Conservation (phyloP, 192 early-diverging fungal genomes). For the Coemansia sp. region DNA sequence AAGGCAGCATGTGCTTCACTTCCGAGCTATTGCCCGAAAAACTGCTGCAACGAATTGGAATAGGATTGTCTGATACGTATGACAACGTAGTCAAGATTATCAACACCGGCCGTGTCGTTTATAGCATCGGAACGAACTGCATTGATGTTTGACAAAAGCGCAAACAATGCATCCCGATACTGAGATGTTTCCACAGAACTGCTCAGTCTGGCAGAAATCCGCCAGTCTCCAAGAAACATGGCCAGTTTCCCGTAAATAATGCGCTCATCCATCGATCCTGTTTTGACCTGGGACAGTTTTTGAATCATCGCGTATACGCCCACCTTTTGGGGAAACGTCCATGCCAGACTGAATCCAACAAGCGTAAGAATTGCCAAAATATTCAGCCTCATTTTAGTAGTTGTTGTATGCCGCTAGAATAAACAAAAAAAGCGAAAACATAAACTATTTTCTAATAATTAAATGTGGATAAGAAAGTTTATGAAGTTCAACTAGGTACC, state of each 20-base stretch:
- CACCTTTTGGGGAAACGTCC: conserved; percentile 31
- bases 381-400: conserved; percentile 1
- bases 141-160: conserved; percentile 25
- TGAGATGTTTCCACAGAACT: conserved; percentile 18
- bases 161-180: conserved; percentile 32
- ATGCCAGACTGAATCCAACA: conserved; percentile 8
- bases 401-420: not conserved
- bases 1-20: not conserved
- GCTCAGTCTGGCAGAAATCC: conserved; percentile 26
- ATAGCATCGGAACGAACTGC: conserved; percentile 26
- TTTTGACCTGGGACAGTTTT: conserved; percentile 19
- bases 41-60: conserved; percentile 20
- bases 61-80: conserved; percentile 31
- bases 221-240: conserved; percentile 32
- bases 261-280: conserved; percentile 29
- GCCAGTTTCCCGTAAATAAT: conserved; percentile 34
- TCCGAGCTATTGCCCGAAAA: conserved; percentile 17
- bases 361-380: conserved; percentile 5
- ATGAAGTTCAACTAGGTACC: too few species aligned
- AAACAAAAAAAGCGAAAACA: not conserved
- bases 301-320: conserved; percentile 40
- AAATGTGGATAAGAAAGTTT: too few species aligned
- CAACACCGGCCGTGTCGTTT: conserved; percentile 22
- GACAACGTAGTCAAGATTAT: conserved; percentile 39
- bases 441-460: not conserved